Base-by-base conservation (phyloP, 2,329 filamentous ascomycete species). In the Fusarium newnesense region DNA sequence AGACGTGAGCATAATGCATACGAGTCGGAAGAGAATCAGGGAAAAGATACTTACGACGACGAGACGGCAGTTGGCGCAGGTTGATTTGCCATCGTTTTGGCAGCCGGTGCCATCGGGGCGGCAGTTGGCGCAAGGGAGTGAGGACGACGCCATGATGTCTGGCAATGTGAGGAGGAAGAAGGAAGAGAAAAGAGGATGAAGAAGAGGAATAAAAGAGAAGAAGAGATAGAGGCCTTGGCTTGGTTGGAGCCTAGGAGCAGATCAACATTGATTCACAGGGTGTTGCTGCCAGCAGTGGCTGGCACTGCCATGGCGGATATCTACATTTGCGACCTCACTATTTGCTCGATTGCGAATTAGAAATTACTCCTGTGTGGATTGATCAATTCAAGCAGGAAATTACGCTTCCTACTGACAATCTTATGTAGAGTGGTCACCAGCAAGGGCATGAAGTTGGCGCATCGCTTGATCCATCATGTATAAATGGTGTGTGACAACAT, bases 211-310 rank as follows among this genome's bases (percentile, higher is more conserved):
- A 11, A 3, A 4, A 32, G 4, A 24, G 3, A 13, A 2, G 16
- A 9, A 32, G 8, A 10, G 7, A 32, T 12, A 21, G 11, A 34
- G 19, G 2, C 1, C 4, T 9, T 5, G 1, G 10, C 8, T 34
- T 5, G 12, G 39, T n/a, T 40, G 19, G 39, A 40, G 26, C 44
- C 19, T 30, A 9, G 1, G 19, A 13, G 4, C 6, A 3, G n/a
- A 34, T 36, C 21, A 18, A 26, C 11, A 4, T 24, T 24, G 4
- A 50, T 18, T 24, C 16, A 34, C 4, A 24, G 9, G 30, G 3
- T 19, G n/a, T 34, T 26, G 10, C 47, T 50, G 7, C 6, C 13
- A 10, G 18, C 11, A 26, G 8, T 36, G 49, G 8, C 49, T 21
- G 32, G 12, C 32, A 26, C n/a, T 52, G n/a, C 4, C 12, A 21